These are phyloP conservation scores for Stephania japonica DNA, from an alignment of 164 flowering plant species.

Conservation along the genomic window DNA sequence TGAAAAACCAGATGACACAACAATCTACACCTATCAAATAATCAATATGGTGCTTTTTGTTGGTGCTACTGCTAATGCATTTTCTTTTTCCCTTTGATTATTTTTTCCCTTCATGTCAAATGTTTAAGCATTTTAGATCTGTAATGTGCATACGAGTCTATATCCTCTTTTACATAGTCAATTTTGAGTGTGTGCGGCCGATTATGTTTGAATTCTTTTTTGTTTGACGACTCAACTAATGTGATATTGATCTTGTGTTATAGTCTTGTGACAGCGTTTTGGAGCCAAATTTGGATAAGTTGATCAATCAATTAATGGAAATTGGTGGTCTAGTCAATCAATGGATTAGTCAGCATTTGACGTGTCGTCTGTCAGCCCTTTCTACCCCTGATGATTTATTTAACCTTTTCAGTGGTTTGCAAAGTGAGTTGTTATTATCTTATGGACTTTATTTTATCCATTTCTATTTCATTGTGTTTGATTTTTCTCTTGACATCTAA, in stretches of 20 bases:
- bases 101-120: background rate
- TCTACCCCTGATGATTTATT: conserved; percentile 85
- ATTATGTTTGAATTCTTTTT: background rate
- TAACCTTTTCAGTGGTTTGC: conserved; percentile 55
- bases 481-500: background rate
- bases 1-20: too few species aligned
- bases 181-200: background rate
- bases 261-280: conserved; percentile 70
- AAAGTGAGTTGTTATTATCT: conserved; percentile 39
- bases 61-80: background rate
- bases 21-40: background rate
- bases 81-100: too few species aligned
- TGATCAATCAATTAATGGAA: conserved; percentile 52
- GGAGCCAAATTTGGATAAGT: conserved; percentile 79
- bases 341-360: conserved; percentile 57
- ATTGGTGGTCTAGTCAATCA: conserved; percentile 39
- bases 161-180: background rate
- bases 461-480: background rate
- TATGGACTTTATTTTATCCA: background rate
- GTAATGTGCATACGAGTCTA: background rate
- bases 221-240: background rate
- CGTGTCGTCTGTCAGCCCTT: conserved; percentile 44
- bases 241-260: conserved; percentile 10
- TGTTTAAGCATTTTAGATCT: background rate
- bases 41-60: background rate